These are phyloP conservation scores for Wickerhamiella slavikovae DNA, from an alignment of 805 yeast species.

Conservation along the genomic window DNA sequence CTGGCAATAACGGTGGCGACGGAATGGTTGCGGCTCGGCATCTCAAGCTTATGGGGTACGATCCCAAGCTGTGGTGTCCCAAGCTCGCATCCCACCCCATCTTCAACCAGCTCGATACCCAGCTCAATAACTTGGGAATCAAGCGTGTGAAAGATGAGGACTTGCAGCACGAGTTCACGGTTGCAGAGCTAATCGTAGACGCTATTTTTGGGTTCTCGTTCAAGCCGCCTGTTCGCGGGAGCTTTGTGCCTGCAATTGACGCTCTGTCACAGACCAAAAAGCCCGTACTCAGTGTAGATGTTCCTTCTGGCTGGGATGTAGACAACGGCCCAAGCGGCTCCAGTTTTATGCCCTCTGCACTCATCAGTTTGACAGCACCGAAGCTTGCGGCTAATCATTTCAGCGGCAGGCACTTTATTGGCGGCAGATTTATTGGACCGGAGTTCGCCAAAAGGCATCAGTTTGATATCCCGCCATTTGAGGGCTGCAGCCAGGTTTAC, in stretches of 20 bases:
- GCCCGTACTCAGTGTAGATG: conserved; percentile 66
- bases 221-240: conserved; percentile 67
- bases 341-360: conserved; percentile 36
- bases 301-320: conserved; percentile 97
- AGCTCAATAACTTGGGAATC: conserved; percentile 44
- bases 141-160: conserved; percentile 24
- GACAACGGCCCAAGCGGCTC: conserved; percentile 50
- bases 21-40: conserved; percentile 93
- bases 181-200: conserved; percentile 42
- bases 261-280: conserved; percentile 21
- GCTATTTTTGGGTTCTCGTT: conserved; percentile 87
- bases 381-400: conserved; percentile 59
- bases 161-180: conserved; percentile 18
- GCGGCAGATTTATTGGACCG: conserved; percentile 67
- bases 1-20: conserved; percentile 93
- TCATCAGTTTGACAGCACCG: conserved; percentile 83
- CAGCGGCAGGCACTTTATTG: conserved; percentile 48
- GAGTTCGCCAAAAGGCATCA: conserved; percentile 53
- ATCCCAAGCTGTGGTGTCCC: conserved; percentile 66
- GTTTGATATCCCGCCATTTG: conserved; percentile 41
- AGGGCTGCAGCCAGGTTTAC: conserved; percentile 36
- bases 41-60: conserved; percentile 55
- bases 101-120: conserved; percentile 40
- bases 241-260: conserved; percentile 35
- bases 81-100: conserved; percentile 37